These are phyloP conservation scores for Solanum commersonii DNA, from an alignment of 257 asterid species.

Conservation along the genomic window DNA sequence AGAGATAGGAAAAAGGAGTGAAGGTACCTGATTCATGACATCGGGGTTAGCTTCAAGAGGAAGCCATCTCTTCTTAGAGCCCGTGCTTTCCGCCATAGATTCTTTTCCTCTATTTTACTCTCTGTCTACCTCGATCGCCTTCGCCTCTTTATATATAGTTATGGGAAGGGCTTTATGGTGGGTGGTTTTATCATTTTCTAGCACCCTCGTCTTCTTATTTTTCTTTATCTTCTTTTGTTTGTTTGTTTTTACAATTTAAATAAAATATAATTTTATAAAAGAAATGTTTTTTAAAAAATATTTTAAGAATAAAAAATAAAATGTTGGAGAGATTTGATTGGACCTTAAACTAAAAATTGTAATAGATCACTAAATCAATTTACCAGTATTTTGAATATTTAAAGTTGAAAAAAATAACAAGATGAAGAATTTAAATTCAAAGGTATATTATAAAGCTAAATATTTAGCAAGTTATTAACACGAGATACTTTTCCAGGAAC, in stretches of 20 bases:
- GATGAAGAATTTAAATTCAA: background rate
- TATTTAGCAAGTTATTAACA: background rate
- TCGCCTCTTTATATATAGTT: constrained; percentile 6
- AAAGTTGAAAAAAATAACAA: background rate
- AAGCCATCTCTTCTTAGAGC: constrained; percentile 90
- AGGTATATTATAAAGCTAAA: background rate
- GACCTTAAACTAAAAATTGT: background rate
- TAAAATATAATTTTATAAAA: too few relatives aligned
- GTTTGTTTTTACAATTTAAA: too few relatives aligned
- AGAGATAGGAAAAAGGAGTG: background rate
- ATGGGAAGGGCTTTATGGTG: constrained; percentile 1
- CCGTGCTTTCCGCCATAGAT: constrained; percentile 40
- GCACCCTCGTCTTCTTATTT: background rate
- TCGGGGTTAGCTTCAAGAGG: constrained; percentile 99
- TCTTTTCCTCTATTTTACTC: background rate
- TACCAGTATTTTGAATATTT: background rate
- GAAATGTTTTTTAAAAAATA: too few relatives aligned
- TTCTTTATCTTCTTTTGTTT: too few relatives aligned
- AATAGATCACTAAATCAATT: background rate
- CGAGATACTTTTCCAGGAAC: too few relatives aligned
- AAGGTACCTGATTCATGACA: constrained; percentile 81
- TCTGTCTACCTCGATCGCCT: background rate
- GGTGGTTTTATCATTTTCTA: background rate
- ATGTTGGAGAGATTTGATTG: background rate
- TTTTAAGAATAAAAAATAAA: too few relatives aligned